These are phyloP conservation scores for Salvia hispanica DNA, from an alignment of 257 asterid species.

Conservation along the genomic window DNA sequence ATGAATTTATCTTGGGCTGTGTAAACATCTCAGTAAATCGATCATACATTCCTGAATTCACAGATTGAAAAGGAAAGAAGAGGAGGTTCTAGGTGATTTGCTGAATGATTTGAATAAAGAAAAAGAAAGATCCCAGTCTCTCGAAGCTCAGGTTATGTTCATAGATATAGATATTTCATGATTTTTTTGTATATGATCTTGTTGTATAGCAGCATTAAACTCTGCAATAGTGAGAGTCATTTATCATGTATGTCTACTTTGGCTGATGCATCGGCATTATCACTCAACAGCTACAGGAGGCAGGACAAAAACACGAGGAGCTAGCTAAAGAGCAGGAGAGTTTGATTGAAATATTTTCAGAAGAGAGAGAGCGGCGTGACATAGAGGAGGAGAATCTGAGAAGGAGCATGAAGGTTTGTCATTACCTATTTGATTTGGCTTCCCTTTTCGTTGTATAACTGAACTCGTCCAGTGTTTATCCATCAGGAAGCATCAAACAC, in stretches of 20 bases:
- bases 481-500: no score
- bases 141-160: conserved; percentile 69
- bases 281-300: conserved; percentile 58
- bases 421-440: not conserved
- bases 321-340: conserved; percentile 70
- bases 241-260: not conserved
- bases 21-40: conserved; percentile 10
- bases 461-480: not conserved
- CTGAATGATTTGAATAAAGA: conserved; percentile 65
- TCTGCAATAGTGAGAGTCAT: no score
- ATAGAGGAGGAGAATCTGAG: conserved; percentile 69
- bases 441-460: not conserved
- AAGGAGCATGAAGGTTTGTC: conserved; percentile 64
- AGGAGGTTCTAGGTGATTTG: conserved; percentile 73
- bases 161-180: conserved; percentile 7
- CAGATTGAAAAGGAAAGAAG: conserved; percentile 74
- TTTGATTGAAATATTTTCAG: conserved; percentile 74
- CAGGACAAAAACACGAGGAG: conserved; percentile 50
- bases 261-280: conserved; percentile 25
- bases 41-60: conserved; percentile 24
- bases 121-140: conserved; percentile 64
- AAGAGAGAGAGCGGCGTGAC: conserved; percentile 86
- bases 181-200: no score
- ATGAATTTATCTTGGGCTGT: conserved; percentile 16
- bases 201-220: no score